Evolutionary conservation across 2,329 filamentous ascomycete genomes (phyloP).

Genomic region (Allantophomopsis cytisporea): DNA sequence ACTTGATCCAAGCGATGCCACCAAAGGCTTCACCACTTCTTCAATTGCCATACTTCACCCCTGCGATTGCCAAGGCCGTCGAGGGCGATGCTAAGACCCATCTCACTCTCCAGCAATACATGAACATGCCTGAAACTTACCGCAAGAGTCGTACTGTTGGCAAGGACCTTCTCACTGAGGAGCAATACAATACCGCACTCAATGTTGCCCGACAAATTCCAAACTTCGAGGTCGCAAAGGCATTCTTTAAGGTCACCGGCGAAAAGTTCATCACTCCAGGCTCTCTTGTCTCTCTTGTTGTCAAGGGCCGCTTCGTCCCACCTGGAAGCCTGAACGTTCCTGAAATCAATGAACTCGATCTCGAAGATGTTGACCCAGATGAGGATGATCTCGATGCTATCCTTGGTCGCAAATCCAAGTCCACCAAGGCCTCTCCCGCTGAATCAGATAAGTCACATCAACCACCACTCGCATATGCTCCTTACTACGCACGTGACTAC

Average conservation of each 20-base stretch:
- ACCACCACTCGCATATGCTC: conserved; percentile 79
- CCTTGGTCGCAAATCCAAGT: conserved; percentile 56
- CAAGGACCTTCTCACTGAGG: conserved; percentile 54
- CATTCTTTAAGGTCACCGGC: conserved; percentile 96
- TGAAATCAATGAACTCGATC: conserved; percentile 59
- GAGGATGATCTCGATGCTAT: conserved; percentile 85
- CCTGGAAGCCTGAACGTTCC: conserved; percentile 69
- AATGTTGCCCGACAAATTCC: conserved; percentile 74
- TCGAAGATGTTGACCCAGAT: conserved; percentile 83
- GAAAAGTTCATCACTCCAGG: conserved; percentile 87
- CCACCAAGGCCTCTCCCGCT: conserved; percentile 34
- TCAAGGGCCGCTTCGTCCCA: conserved; percentile 89
- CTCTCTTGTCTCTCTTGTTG: conserved; percentile 83
- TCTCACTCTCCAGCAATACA: conserved; percentile 73
- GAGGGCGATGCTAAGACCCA: conserved; percentile 67
- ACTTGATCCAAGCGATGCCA: conserved; percentile 77
- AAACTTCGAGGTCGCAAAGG: conserved; percentile 71
- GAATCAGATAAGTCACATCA: conserved; percentile 53
- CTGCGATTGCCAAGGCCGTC: conserved; percentile 48
- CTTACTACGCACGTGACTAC: conserved; percentile 80
- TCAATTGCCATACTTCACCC: conserved; percentile 79
- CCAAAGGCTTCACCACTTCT: conserved; percentile 77
- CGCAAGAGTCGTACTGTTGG: conserved; percentile 61
- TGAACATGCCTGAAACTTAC: conserved; percentile 66
- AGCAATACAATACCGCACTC: conserved; percentile 65